Base-by-base conservation (phyloP, 495 filamentous ascomycete species). In the Aeminium ludgeri region DNA sequence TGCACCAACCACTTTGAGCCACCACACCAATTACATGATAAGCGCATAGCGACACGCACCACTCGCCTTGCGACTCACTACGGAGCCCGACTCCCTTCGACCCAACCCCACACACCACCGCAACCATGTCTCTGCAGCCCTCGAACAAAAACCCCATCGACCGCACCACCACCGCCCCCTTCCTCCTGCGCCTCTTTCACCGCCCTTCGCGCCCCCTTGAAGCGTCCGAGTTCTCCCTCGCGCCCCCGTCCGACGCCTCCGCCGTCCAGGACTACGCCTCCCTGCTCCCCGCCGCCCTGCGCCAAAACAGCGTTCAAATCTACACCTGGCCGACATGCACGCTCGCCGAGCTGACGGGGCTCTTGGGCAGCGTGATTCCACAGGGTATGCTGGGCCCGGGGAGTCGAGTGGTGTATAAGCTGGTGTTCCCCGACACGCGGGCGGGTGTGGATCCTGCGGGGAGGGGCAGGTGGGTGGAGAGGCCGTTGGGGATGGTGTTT, bases 101-200 rank as follows among this genome's bases (percentile, higher is more conserved):
- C 10, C 7, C 8, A 10, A 35, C 10, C 33, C 7, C 8, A 35
- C 36, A 10, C 13, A 10, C 42, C 2, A 2, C 38, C 27, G 10
- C 27, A 19, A 45, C 6, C 3, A 50, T 50, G 47, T 46, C 48
- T 6, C 44, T 51, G 30, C 48, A 46, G 39, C 48, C 48, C 32
- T 30, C 43, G 34, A 36, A 28, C 34, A 30, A 25, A 16, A 46
- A 43, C 33, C 70, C 70, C 46, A 56, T 78, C 45, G 73, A 84
- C 61, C 74, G 84, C 55, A 74, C 84, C 62, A 66, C 72, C 30
- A 84, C 78, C 25, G 74, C 80, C 1, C 89, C 89, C 30, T 93
- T 95, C 65, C 74, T 86, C 53, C 68, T 97, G 12, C 87, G 82
- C 57, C 73, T 95, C 50, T 94, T 87, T 66, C 91, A 91, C 33